Evolutionary conservation across 345 rosid species (phyloP).

Genomic region (Eutrema japonicum): DNA sequence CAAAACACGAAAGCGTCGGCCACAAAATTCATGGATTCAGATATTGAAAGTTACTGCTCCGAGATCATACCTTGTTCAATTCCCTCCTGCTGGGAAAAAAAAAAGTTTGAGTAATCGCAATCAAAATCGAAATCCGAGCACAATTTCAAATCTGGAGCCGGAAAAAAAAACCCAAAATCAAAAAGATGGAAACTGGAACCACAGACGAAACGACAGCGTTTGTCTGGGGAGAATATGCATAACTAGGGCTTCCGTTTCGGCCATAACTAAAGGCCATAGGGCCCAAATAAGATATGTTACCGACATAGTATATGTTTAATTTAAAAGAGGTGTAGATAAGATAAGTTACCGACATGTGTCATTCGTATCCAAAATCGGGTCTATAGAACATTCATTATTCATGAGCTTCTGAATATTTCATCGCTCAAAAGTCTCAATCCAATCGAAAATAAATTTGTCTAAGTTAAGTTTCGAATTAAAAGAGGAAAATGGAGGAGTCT

Average conservation of each 20-base stretch:
- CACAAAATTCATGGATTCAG: background rate
- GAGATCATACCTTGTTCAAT: slow-evolving; percentile 30
- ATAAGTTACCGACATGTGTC: slow-evolving; percentile 11
- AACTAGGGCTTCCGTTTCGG: background rate
- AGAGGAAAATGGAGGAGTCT: slow-evolving; percentile 37
- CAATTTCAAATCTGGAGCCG: slow-evolving; percentile 42
- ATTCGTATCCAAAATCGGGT: background rate
- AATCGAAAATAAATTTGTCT: background rate
- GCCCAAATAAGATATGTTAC: slow-evolving; percentile 11
- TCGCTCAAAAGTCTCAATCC: too few species aligned
- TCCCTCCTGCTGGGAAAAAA: background rate
- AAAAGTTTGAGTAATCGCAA: slow-evolving; percentile 25
- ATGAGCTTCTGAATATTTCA: background rate
- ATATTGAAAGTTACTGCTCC: background rate
- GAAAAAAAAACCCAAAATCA: slow-evolving; percentile 19
- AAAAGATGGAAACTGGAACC: background rate
- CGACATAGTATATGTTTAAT: too few species aligned
- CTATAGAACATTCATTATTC: background rate
- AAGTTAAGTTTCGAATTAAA: too few species aligned
- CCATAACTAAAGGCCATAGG: background rate
- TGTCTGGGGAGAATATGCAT: background rate
- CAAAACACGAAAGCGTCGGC: slow-evolving; percentile 19
- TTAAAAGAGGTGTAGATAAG: background rate
- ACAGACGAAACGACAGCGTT: slow-evolving; percentile 18
- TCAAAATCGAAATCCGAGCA: slow-evolving; percentile 24